These are phyloP conservation scores for Albugo candida DNA, from an alignment of 352 stramenopile species.

Conservation along the genomic window DNA sequence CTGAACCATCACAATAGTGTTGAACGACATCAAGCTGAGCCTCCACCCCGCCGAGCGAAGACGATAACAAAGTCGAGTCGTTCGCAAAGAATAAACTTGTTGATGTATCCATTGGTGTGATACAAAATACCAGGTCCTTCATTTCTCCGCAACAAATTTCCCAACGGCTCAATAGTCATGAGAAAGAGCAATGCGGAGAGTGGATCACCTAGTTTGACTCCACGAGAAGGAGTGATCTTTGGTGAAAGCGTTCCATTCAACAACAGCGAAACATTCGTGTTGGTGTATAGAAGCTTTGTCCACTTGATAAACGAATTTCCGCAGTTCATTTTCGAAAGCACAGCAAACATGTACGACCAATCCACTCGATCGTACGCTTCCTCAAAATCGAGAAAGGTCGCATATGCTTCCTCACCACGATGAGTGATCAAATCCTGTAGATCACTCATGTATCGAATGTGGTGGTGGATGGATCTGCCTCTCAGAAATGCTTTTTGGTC, in stretches of 20 bases:
- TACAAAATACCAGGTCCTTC: background rate
- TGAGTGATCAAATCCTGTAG: constrained; percentile 6
- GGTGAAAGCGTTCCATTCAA: constrained; percentile 9
- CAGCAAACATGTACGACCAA: constrained; percentile 6
- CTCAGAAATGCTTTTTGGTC: constrained; percentile 4
- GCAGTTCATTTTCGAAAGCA: constrained; percentile 8
- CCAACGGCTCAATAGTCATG: constrained; percentile 3
- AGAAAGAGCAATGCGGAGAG: constrained; percentile 9
- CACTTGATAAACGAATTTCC: constrained; percentile 4
- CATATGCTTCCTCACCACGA: background rate
- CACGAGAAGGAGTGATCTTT: constrained; percentile 3
- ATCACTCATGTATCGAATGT: constrained; percentile 6
- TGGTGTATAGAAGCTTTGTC: constrained; percentile 6
- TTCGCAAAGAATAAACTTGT: constrained; percentile 7
- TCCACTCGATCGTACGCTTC: constrained; percentile 5
- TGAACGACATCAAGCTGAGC: constrained; percentile 5
- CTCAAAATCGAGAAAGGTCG: background rate
- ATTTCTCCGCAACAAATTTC: constrained; percentile 2
- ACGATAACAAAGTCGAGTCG: constrained; percentile 6
- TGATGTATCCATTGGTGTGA: background rate
- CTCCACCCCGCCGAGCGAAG: constrained; percentile 1
- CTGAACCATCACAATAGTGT: constrained; percentile 3
- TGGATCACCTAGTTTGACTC: constrained; percentile 6
- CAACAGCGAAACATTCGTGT: constrained; percentile 2
- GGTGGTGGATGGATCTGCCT: constrained; percentile 7